Base-by-base conservation (phyloP, 1,284 basidiomycete genomes). In the Malassezia cuniculi region DNA sequence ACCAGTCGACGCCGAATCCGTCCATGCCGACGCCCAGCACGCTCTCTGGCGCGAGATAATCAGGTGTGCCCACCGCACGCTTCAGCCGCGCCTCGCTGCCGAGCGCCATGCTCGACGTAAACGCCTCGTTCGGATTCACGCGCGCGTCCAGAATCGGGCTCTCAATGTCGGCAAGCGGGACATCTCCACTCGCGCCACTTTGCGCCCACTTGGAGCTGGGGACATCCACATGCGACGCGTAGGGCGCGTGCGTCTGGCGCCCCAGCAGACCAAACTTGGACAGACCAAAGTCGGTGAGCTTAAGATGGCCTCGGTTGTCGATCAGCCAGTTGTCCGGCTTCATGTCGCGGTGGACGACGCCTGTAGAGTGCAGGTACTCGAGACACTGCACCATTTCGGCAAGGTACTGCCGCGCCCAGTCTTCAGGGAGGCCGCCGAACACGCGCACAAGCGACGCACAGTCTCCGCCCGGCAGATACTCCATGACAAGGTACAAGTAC, bases 261-360 rank as follows among this genome's bases (percentile, higher is more conserved):
- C 90, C 89, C 14, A 99, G 74, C 20, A 99, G 73, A 78, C 93
- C 93, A 55, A 95, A 94, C 61, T 87, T 79, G 50, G 87, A 94
- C 17, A 99, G 72, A 43, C 93, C 93, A 69, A 97, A 99, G 70
- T 99, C 93, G 16, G 90, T 95, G 22, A 97, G 76, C 69, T 95
- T 95, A 53, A 97, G 73, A 65, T 97, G 90, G 8, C 90, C 90
- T 54, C 86, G 81, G 34, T 85, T 78, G 69, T 97, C 89, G 57
- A 97, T 95, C 26, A 97, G 80, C 31, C 95, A 70, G 66, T 97
- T 97, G 71, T 97, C 90, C 9, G 90, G 90, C 68, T 99, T 99
- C 57, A 99, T 72, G 68, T 99, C 93, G 72, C 90, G 86, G 75
- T 99, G 93, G 42, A 97, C 86, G 45, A 99, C 80, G 18, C 87